Percentiles rank a stretch among this genome's conserved stretches.
These are phyloP conservation scores for Nyctanthes arbortristis DNA, from an alignment of 257 asterid species.

Conservation along the genomic window DNA sequence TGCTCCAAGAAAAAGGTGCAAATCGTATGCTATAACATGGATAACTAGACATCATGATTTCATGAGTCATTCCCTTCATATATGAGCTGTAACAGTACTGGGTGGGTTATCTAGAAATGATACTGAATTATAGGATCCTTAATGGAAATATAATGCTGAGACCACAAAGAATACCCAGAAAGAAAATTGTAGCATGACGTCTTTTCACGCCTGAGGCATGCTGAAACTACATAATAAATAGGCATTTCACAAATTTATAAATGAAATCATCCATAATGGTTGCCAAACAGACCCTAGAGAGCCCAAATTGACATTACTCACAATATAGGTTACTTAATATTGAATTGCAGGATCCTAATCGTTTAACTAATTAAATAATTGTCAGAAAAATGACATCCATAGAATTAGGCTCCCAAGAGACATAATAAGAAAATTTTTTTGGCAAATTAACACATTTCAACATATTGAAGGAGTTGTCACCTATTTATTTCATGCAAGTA, in stretches of 20 bases:
- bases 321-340: neutral
- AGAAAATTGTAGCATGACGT: neutral
- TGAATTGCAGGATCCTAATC: no score
- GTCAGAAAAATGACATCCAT: no score
- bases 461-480: neutral
- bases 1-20: neutral
- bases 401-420: no score
- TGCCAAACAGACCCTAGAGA: no score
- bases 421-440: no score
- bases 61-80: neutral
- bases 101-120: neutral
- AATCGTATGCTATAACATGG: neutral
- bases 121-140: neutral
- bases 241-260: neutral
- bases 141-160: neutral
- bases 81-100: neutral
- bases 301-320: neutral
- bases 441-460: constrained; percentile 9
- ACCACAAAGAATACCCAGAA: neutral
- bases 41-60: neutral
- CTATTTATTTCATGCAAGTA: neutral
- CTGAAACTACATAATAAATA: neutral
- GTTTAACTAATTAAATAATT: no score
- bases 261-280: no score
- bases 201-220: no score